phyloP scores from a whole-genome alignment of 1,284 basidiomycete species.

The Puccinia coronata region DNA sequence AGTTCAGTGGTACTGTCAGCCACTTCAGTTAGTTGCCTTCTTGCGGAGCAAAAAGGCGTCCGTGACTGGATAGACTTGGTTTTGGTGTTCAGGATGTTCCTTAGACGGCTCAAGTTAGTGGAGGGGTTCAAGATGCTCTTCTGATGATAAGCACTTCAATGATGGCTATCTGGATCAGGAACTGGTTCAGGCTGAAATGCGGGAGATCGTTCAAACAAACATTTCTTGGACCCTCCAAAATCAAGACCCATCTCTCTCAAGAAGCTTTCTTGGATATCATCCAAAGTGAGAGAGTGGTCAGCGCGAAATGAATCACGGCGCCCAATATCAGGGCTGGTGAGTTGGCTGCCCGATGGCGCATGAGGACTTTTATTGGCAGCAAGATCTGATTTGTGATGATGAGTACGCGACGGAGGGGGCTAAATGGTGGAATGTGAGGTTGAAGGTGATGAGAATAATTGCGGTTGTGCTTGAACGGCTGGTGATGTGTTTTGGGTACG shows the following conservation, averaged over 20 bases:
- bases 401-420: constrained; percentile 5
- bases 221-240: background rate
- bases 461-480: background rate
- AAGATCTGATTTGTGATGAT: background rate
- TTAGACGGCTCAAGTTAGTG: background rate
- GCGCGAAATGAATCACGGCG: constrained; percentile 41
- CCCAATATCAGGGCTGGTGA: constrained; percentile 43
- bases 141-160: too few species aligned
- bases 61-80: constrained; percentile 25
- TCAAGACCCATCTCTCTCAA: constrained; percentile 13
- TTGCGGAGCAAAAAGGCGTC: constrained; percentile 18
- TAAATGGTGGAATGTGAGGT: constrained; percentile 45
- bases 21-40: constrained; percentile 30
- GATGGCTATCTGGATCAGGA: background rate
- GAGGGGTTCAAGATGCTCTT: background rate
- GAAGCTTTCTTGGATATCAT: constrained; percentile 15
- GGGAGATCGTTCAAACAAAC: background rate
- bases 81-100: constrained; percentile 17
- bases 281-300: constrained; percentile 25
- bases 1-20: constrained; percentile 36
- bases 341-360: constrained; percentile 2
- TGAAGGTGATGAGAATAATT: constrained; percentile 17
- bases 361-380: constrained; percentile 7
- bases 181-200: constrained; percentile 27
- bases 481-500: background rate